These are phyloP conservation scores for Aaosphaeria pasadenensis DNA, from an alignment of 2,329 filamentous ascomycete genomes.

Conservation along the genomic window DNA sequence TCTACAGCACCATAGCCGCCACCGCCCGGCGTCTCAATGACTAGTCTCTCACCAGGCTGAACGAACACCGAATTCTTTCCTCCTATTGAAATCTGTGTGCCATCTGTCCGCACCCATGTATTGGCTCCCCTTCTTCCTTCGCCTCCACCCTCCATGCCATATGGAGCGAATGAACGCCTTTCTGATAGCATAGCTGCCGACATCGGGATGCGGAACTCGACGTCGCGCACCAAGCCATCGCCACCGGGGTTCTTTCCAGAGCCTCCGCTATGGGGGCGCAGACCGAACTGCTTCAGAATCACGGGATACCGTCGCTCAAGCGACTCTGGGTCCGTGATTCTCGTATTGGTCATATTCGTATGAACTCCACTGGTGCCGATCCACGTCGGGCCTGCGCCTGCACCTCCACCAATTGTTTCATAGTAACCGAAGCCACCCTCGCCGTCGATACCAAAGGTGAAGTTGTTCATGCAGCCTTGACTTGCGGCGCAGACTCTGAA, in stretches of 20 bases:
- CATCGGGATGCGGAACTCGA: conserved; percentile 70
- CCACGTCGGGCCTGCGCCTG: conserved; percentile 65
- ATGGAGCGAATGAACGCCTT: conserved; percentile 67
- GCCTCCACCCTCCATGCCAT: conserved; percentile 73
- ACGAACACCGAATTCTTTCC: not conserved
- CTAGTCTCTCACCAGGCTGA: not conserved
- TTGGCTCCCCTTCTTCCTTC: conserved; percentile 73
- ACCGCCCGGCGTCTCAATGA: not conserved
- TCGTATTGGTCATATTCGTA: conserved; percentile 75
- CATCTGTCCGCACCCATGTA: conserved; percentile 1
- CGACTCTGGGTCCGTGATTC: conserved; percentile 71
- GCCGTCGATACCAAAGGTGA: conserved; percentile 32
- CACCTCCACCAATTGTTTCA: conserved; percentile 72
- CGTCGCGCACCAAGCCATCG: conserved; percentile 67
- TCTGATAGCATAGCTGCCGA: conserved; percentile 74
- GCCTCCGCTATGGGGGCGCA: conserved; percentile 61
- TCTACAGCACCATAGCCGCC: not conserved
- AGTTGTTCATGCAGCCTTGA: conserved; percentile 16
- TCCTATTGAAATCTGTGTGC: not conserved
- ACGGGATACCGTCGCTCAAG: conserved; percentile 71
- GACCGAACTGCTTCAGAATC: conserved; percentile 61
- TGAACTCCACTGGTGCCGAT: conserved; percentile 67
- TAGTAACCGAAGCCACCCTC: conserved; percentile 69
- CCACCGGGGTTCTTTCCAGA: conserved; percentile 61
- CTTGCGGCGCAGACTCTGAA: conserved; percentile 10